Evolutionary conservation across 1,284 basidiomycete genomes (phyloP).

Genomic region (Macrocystidia cucumis): DNA sequence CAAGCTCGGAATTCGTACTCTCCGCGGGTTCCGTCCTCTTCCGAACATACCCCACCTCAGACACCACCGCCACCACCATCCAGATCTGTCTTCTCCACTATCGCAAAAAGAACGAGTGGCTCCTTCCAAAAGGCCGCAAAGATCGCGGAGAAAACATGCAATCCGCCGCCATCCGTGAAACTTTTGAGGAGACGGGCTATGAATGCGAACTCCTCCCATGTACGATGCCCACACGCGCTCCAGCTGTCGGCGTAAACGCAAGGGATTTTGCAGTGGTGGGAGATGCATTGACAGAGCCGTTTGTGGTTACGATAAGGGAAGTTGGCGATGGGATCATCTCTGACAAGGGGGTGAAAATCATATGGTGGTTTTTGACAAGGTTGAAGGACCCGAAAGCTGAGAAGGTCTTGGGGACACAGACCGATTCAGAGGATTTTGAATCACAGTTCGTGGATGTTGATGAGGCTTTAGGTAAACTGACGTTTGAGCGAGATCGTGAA

Average conservation of each 20-base stretch:
- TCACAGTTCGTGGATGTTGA: slow-evolving; percentile 14
- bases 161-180: slow-evolving; percentile 43
- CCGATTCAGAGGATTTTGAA: slow-evolving; percentile 17
- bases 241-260: slow-evolving; percentile 21
- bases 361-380: slow-evolving; percentile 21
- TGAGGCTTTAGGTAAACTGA: slow-evolving; percentile 14
- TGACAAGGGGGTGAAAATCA: slow-evolving; percentile 14
- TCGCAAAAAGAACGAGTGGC: slow-evolving; percentile 29
- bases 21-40: slow-evolving; percentile 21
- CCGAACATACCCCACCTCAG: too few relatives aligned
- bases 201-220: slow-evolving; percentile 34
- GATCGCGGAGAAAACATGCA: slow-evolving; percentile 43
- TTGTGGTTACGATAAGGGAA: slow-evolving; percentile 17
- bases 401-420: slow-evolving; percentile 17
- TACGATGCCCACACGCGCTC: slow-evolving; percentile 35
- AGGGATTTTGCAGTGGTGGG: slow-evolving; percentile 15
- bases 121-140: slow-evolving; percentile 54
- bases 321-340: too few relatives aligned
- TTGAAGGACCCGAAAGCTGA: slow-evolving; percentile 13
- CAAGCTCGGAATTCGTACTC: slow-evolving; percentile 17
- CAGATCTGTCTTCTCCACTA: slow-evolving; percentile 25
- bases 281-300: slow-evolving; percentile 17
- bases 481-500: slow-evolving; percentile 17
- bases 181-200: slow-evolving; percentile 55
- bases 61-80: slow-evolving; percentile 8